Conservation (phyloP, 805 yeast genomes). For the Millerozyma miso region DNA sequence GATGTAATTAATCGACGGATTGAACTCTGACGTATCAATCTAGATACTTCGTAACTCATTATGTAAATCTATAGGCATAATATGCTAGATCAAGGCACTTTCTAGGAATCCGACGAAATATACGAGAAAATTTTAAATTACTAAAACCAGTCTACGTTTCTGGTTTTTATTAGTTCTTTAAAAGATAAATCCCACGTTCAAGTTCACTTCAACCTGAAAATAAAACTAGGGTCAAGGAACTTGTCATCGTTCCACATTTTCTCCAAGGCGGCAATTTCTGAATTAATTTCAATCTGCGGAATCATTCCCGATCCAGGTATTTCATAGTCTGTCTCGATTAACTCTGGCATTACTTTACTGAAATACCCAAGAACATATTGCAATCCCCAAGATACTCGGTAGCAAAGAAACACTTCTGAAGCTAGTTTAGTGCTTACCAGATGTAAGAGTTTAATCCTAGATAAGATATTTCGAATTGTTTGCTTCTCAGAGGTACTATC, state of each 20-base stretch:
- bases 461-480: neutral
- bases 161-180: neutral
- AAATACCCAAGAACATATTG: neutral
- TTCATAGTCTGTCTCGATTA: neutral
- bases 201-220: neutral
- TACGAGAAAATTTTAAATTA: neutral
- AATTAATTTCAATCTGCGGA: neutral
- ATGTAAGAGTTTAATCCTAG: neutral
- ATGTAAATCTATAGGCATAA: neutral
- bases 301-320: neutral
- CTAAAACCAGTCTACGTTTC: neutral
- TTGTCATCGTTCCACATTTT: neutral
- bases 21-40: neutral
- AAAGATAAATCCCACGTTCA: neutral
- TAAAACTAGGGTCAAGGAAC: neutral
- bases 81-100: neutral
- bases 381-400: neutral
- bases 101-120: neutral
- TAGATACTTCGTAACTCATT: neutral
- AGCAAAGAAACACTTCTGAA: neutral
- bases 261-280: neutral
- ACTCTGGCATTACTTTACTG: neutral
- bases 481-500: slow-evolving; percentile 2
- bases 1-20: neutral
- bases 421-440: neutral